A percentile compares a stretch with the other conserved stretches of the same genome.
Conservation (phyloP, 345 rosid species). For the Erodium maritimum region DNA sequence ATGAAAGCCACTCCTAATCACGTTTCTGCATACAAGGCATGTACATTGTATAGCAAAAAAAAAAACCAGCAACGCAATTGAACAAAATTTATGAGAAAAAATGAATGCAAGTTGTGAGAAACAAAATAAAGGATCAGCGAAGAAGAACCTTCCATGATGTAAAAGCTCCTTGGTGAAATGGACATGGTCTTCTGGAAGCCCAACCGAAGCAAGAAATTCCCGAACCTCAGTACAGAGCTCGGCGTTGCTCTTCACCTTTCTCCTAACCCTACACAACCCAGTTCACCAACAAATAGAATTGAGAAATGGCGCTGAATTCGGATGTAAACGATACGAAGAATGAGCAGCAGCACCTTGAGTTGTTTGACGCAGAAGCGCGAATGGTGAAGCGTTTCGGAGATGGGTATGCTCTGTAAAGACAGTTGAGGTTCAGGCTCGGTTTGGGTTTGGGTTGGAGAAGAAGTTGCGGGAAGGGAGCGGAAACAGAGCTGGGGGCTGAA, state of each 20-base stretch:
- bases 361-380: conserved; percentile 3
- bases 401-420: conserved; percentile 8
- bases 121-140: not conserved
- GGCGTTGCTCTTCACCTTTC: conserved; percentile 64
- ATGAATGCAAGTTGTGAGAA: no score
- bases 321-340: not conserved
- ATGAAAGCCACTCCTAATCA: no score
- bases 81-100: not conserved
- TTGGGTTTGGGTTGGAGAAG: conserved; percentile 11
- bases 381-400: conserved; percentile 11
- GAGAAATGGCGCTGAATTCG: not conserved
- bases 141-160: conserved; percentile 62
- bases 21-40: no score
- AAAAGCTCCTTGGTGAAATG: conserved; percentile 74
- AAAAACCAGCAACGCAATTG: not conserved
- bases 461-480: conserved; percentile 20
- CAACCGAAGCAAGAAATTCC: conserved; percentile 50
- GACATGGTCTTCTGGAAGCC: conserved; percentile 56
- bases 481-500: conserved; percentile 10
- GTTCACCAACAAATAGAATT: not conserved
- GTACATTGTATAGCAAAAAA: no score
- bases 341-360: conserved; percentile 6
- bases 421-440: conserved; percentile 7
- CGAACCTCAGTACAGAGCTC: conserved; percentile 58
- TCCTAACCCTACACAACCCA: conserved; percentile 28